These are phyloP conservation scores for Mycena alexandri DNA, from an alignment of 768 basidiomycete genomes.

Conservation along the genomic window DNA sequence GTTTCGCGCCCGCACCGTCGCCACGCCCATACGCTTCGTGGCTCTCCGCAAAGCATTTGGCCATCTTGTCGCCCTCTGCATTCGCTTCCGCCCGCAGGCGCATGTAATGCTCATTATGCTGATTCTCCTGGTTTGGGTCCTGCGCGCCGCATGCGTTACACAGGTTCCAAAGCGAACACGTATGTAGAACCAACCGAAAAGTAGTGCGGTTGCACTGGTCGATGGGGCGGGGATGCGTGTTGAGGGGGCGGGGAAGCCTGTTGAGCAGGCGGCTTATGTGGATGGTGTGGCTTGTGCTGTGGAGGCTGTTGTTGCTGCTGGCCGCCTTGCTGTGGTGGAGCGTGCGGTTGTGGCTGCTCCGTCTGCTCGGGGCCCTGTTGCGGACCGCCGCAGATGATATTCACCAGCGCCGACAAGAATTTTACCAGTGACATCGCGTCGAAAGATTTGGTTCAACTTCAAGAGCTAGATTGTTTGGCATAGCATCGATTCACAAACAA, in stretches of 20 bases:
- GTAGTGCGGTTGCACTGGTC: background rate
- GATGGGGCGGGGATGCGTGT: slow-evolving; percentile 16
- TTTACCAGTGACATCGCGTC: slow-evolving; percentile 21
- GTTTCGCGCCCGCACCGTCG: slow-evolving; percentile 85
- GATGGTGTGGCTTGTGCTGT: slow-evolving; percentile 5
- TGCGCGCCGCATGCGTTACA: slow-evolving; percentile 4
- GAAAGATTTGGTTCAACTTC: background rate
- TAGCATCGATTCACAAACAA: background rate
- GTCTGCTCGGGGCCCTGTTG: slow-evolving; percentile 9
- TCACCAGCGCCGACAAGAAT: slow-evolving; percentile 10
- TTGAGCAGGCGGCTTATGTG: background rate
- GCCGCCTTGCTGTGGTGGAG: background rate
- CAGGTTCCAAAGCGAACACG: background rate
- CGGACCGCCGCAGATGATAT: slow-evolving; percentile 21
- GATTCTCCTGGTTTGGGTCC: slow-evolving; percentile 72
- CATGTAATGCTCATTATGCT: slow-evolving; percentile 76
- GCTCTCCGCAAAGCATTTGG: slow-evolving; percentile 73
- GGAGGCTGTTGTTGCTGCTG: slow-evolving; percentile 11
- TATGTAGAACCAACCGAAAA: slow-evolving; percentile 11
- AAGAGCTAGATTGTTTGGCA: slow-evolving; percentile 1
- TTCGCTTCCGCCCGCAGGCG: slow-evolving; percentile 81
- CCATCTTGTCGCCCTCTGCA: slow-evolving; percentile 85
- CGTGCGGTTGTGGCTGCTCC: slow-evolving; percentile 3
- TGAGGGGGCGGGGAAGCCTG: slow-evolving; percentile 3
- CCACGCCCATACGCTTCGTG: slow-evolving; percentile 80